Evolutionary conservation across 768 basidiomycete genomes (phyloP).

Genomic region (Chalciporus pseudorubinellus): DNA sequence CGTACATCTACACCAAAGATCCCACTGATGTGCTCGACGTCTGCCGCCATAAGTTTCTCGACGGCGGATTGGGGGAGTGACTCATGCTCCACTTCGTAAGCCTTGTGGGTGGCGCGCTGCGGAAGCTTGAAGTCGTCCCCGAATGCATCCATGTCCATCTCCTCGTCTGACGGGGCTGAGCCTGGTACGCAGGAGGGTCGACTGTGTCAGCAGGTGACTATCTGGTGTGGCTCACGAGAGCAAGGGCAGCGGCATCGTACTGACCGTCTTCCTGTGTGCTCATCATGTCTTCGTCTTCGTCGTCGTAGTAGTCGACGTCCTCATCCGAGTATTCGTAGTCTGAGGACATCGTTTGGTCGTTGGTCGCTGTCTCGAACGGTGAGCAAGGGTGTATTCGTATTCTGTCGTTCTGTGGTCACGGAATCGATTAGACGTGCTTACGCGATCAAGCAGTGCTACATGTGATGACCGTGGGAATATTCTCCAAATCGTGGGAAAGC

Average conservation of each 20-base stretch:
- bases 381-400: conserved; percentile 21
- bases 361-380: conserved; percentile 17
- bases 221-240: conserved; percentile 24
- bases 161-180: conserved; percentile 51
- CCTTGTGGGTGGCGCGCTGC: conserved; percentile 56
- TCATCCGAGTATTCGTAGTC: conserved; percentile 74
- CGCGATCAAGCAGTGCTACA: conserved; percentile 17
- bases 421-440: conserved; percentile 33
- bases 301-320: conserved; percentile 63
- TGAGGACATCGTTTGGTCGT: conserved; percentile 46
- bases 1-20: conserved; percentile 89
- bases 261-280: conserved; percentile 59
- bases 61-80: conserved; percentile 70
- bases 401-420: conserved; percentile 1
- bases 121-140: conserved; percentile 62
- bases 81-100: conserved; percentile 86
- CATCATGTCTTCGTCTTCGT: conserved; percentile 67
- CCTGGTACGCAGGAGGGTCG: conserved; percentile 23
- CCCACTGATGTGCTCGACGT: conserved; percentile 83
- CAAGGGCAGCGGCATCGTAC: conserved; percentile 16
- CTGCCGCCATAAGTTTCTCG: conserved; percentile 71
- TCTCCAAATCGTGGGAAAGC: conserved; percentile 1
- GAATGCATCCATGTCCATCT: conserved; percentile 67
- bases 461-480: conserved; percentile 14
- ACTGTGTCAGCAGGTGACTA: conserved; percentile 19